phyloP scores from a whole-genome alignment of 2,329 filamentous ascomycete genomes.

The Escovopsis weberi region DNA sequence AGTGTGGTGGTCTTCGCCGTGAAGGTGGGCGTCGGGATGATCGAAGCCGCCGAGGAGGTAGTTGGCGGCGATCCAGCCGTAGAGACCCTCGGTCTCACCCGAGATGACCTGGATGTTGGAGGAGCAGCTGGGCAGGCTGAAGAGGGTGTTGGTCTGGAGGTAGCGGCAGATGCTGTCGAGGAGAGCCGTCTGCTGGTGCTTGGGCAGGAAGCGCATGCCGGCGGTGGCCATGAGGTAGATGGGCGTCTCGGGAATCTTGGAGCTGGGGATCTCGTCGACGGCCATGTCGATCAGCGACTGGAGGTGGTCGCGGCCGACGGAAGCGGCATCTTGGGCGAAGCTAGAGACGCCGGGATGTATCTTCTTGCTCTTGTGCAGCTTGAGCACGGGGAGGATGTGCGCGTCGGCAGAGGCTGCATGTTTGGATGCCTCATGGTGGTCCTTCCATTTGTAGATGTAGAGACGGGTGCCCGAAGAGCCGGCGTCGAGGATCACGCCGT shows the following conservation, averaged over 20 bases:
- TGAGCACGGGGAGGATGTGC: conserved; percentile 59
- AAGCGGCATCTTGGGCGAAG: conserved; percentile 62
- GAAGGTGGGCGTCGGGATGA: conserved; percentile 53
- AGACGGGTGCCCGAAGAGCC: conserved; percentile 93
- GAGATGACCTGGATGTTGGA: conserved; percentile 88
- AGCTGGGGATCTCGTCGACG: conserved; percentile 57
- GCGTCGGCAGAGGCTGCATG: conserved; percentile 31
- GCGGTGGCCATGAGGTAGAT: conserved; percentile 93
- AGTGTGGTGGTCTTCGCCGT: conserved; percentile 81
- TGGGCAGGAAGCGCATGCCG: conserved; percentile 76
- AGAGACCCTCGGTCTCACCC: conserved; percentile 88
- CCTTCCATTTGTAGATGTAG: conserved; percentile 89
- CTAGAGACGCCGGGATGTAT: conserved; percentile 86
- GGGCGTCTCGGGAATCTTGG: conserved; percentile 70
- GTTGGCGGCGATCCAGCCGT: conserved; percentile 95
- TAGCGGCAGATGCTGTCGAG: conserved; percentile 72
- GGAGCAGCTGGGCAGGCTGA: conserved; percentile 78
- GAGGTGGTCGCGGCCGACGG: conserved; percentile 71
- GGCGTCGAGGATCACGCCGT: conserved; percentile 93
- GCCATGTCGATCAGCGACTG: conserved; percentile 70
- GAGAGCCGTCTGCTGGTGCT: conserved; percentile 56
- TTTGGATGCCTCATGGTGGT: conserved; percentile 49
- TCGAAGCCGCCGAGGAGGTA: conserved; percentile 90
- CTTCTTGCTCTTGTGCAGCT: conserved; percentile 83
- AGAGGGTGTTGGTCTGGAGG: conserved; percentile 59